Evolutionary conservation across 169 alveolate species (phyloP).

Genomic region (Eimeria tenella): DNA sequence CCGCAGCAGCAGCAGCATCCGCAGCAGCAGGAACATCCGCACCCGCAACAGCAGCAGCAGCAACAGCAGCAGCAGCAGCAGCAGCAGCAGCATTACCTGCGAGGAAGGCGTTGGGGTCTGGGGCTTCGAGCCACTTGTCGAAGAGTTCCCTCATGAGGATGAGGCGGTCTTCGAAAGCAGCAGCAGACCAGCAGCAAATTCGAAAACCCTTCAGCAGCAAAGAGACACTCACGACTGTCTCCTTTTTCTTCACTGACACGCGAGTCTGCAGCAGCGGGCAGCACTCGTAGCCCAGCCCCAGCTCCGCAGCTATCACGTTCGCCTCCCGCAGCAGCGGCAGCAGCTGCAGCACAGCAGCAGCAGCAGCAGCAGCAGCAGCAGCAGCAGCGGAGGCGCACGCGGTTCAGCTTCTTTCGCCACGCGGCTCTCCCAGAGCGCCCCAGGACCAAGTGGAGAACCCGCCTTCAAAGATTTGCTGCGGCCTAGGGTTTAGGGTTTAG

Average conservation of each 20-base stretch:
- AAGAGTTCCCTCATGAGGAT: slow-evolving; percentile 74
- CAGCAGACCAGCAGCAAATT: slow-evolving; percentile 56
- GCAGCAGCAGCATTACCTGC: not conserved
- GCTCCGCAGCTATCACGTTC: slow-evolving; percentile 65
- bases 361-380: too few species aligned
- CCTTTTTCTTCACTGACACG: not conserved
- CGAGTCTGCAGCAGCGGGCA: not conserved
- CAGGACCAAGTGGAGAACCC: too few species aligned
- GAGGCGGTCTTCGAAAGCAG: slow-evolving; percentile 53
- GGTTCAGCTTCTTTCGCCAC: too few species aligned
- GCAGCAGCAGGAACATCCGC: too few species aligned
- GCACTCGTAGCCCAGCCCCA: slow-evolving; percentile 25
- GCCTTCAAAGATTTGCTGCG: too few species aligned
- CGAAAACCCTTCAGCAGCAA: not conserved
- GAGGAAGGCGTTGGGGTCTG: not conserved
- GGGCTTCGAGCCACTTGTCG: slow-evolving; percentile 50
- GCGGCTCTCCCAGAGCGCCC: too few species aligned
- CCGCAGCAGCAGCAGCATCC: too few species aligned
- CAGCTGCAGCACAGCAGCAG: not conserved
- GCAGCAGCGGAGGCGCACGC: too few species aligned
- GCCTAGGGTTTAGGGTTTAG: too few species aligned
- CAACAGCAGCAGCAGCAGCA: not conserved
- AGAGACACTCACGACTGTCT: slow-evolving; percentile 18
- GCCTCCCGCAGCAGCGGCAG: slow-evolving; percentile 73
- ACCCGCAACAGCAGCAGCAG: too few species aligned